Conservation (phyloP, 805 yeast genomes). For the Candida orba region DNA sequence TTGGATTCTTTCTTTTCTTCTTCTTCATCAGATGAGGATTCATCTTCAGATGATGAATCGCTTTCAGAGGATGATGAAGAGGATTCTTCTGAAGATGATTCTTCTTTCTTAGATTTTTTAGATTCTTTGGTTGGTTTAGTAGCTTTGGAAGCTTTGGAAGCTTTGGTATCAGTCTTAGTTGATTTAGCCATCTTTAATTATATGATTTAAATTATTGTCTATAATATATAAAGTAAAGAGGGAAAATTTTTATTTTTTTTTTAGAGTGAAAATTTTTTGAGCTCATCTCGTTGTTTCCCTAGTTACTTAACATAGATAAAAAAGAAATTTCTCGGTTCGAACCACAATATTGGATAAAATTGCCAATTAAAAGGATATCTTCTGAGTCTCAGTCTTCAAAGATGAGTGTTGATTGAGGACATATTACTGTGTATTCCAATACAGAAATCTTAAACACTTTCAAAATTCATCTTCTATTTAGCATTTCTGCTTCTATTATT, state of each 20-base stretch:
- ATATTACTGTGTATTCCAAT: no score
- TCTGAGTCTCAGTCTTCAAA: no score
- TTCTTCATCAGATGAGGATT: constrained; percentile 10
- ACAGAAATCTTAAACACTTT: no score
- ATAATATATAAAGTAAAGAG: background rate
- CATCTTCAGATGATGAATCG: constrained; percentile 20
- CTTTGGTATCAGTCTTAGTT: constrained; percentile 11
- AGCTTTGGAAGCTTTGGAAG: constrained; percentile 20
- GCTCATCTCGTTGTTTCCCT: background rate
- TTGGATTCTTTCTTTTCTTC: constrained; percentile 5
- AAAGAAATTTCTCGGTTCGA: background rate
- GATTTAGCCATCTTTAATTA: constrained; percentile 19
- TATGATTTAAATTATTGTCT: background rate
- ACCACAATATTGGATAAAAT: no score
- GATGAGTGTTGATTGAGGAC: background rate
- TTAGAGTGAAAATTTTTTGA: background rate
- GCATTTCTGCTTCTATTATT: background rate
- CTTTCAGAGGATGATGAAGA: constrained; percentile 20
- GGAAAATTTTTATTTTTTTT: background rate
- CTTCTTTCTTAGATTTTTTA: constrained; percentile 18
- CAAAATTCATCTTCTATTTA: background rate
- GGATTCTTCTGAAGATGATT: constrained; percentile 14
- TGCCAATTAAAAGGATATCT: no score
- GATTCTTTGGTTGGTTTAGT: constrained; percentile 15
- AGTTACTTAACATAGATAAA: background rate